Base-by-base conservation (phyloP, 371 early-diverging fungal species). In the Rhizopus arrhizus region DNA sequence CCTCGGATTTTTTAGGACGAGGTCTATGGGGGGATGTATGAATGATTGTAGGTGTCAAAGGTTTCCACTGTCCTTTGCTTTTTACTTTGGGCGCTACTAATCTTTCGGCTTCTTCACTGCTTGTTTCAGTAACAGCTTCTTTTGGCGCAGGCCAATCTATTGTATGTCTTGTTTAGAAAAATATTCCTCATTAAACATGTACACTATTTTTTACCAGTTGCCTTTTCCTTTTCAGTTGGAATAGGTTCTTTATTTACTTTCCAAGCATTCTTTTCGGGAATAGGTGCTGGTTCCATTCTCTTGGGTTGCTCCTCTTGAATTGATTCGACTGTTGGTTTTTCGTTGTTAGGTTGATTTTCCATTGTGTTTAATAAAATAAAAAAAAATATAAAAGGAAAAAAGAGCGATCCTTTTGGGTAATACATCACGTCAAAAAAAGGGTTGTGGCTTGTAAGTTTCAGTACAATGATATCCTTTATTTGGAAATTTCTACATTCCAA, bases 41-140 rank as follows among this genome's bases (percentile, higher is more conserved):
- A 15, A 80, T 81, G 48, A 86, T 80, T 35, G 78, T 83, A 60
- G 86, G 84, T 38, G 86, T 84, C 54, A 71, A 74, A 15, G 82
- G 80, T 34, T 80, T 83, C 78, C 86, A 81, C 67, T 80, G 83
- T 45, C 82, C 81, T 64, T 83, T 86, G 58, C 74, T 80, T 72
- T 76, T 78, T 33, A 69, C 74, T 64, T 80, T 70, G 31, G 73
- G 70, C 29, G 65, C 62, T 55, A 58, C 41, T 34, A 71, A 64
- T 59, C 80, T 82, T 54, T 59, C 77, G 62, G 80, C 75, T 8
- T 65, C 65, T 16, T 32, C 54, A 46, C 63, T 68, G 50, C 15
- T 43, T 9, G 43, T 5, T 43, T 75, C 71, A 35, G 59, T 62
- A 32, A 63, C 59, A 15, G 75, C 74, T 52, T 77, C 78, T 31